phyloP scores from a whole-genome alignment of 108 stramenopile species.

The Cyclotella sp. region DNA sequence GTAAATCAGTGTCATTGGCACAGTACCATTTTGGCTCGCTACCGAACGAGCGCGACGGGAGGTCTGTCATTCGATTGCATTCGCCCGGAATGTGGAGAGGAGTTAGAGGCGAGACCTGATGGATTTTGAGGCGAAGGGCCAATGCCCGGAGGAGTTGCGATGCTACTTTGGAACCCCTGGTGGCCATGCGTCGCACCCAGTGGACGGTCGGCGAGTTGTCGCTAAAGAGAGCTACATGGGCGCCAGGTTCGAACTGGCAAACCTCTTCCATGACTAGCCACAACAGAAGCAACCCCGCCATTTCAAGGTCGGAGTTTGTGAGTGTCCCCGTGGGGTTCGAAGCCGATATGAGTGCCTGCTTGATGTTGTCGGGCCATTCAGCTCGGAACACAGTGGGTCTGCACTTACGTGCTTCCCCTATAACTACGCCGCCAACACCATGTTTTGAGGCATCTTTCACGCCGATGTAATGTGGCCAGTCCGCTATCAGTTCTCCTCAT shows the following conservation, averaged over 20 bases:
- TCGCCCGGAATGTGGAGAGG: conserved; percentile 8
- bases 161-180: background rate
- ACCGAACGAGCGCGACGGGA: conserved; percentile 9
- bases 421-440: conserved; percentile 13
- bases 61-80: conserved; percentile 7
- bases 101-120: background rate
- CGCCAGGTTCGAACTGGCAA: background rate
- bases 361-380: background rate
- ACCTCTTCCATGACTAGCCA: conserved; percentile 26
- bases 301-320: no score
- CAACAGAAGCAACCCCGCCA: no score
- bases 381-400: background rate
- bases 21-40: no score
- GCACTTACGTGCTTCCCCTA: background rate
- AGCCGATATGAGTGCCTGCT: background rate
- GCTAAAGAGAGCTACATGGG: conserved; percentile 8
- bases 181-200: background rate
- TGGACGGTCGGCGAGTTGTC: conserved; percentile 6
- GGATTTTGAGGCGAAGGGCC: background rate
- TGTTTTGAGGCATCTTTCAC: conserved; percentile 7
- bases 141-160: background rate
- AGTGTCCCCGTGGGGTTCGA: no score
- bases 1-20: background rate
- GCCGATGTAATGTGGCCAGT: background rate
- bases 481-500: conserved; percentile 6